Evolutionary conservation across 225 moss, liverwort and hornwort species (phyloP).

Genomic region (Bryum argenteum): DNA sequence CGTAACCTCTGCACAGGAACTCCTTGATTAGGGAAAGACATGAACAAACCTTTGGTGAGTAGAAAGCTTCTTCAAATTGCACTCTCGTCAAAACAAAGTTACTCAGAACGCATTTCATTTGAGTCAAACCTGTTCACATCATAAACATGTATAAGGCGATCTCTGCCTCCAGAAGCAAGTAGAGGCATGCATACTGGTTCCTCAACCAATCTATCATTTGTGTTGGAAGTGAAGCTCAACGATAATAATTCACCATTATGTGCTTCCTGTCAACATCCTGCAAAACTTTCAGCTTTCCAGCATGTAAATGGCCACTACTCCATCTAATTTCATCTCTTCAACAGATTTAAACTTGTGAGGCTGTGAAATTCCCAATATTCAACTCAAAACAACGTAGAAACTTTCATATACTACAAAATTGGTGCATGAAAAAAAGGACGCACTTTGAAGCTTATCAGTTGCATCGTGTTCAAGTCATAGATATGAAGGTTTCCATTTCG

Average conservation of each 20-base stretch:
- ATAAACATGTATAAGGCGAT: constrained; percentile 75
- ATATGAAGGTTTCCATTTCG: constrained; percentile 71
- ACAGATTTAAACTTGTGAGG: neutral
- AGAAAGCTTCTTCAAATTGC: neutral
- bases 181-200: constrained; percentile 55
- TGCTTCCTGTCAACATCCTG: constrained; percentile 91
- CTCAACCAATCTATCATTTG: constrained; percentile 41
- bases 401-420: constrained; percentile 24
- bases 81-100: neutral
- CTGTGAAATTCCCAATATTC: constrained; percentile 1
- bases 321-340: constrained; percentile 26
- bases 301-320: constrained; percentile 38
- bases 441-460: constrained; percentile 75
- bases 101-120: neutral
- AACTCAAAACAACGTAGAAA: constrained; percentile 6
- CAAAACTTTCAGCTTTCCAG: constrained; percentile 63
- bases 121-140: constrained; percentile 65
- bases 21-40: constrained; percentile 9
- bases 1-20: constrained; percentile 52
- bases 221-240: constrained; percentile 69
- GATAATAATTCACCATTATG: constrained; percentile 77
- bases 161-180: constrained; percentile 76
- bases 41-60: constrained; percentile 7
- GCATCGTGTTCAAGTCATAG: constrained; percentile 64
- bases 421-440: constrained; percentile 23